Base-by-base conservation (phyloP, 495 filamentous ascomycete species). In the Xylaria flabelliformis region DNA sequence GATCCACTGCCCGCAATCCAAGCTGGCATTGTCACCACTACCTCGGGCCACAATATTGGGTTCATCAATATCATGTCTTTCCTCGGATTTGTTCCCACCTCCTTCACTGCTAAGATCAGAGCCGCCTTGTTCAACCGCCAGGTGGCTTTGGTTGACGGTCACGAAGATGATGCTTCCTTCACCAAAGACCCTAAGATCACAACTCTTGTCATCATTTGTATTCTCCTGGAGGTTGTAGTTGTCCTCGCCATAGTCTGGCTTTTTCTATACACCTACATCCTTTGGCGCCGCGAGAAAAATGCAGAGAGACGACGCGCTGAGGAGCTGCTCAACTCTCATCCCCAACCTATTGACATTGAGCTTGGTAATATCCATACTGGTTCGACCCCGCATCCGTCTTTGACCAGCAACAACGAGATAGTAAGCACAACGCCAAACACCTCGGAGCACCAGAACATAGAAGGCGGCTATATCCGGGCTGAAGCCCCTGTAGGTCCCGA, bases 271-370 rank as follows among this genome's bases (percentile, higher is more conserved):
- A 26, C 15, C 9, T 64, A 21, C 61, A 7, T 44, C 61, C 3
- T 39, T 24, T 41, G 26, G 13, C 39, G 26, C 21, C 42, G 24
- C n/a, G 0, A 12, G 63, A 26, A 13, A 1, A 53, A 67, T n/a
- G 26, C 36, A 1, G 65, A 68, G 51, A 44, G 7, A 42, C 12
- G 34, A 68, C 65, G 65, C 15, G 65, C 51, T 1, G 65, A 42
- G 13, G 9, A 58, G 39, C 0, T 68, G 21, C 65, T 53, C 2
- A 68, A 68, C 32, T 4, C 10, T 12, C 65, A 53, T n/a, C 48
- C 50, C 1, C 51, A 10, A n/a, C 65, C 65, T 58, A 8, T 58
- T 29, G 65, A 68, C 50, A 42, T 68, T 21, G 65, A 68, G 24
- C 65, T 68, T 44, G 65, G 36, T 36, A 5, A 21, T 0, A 58